Evolutionary conservation across 495 filamentous ascomycete species (phyloP), one percentile per base, ranked within the genome.

Genomic region (Achaetomiella virescens): DNA sequence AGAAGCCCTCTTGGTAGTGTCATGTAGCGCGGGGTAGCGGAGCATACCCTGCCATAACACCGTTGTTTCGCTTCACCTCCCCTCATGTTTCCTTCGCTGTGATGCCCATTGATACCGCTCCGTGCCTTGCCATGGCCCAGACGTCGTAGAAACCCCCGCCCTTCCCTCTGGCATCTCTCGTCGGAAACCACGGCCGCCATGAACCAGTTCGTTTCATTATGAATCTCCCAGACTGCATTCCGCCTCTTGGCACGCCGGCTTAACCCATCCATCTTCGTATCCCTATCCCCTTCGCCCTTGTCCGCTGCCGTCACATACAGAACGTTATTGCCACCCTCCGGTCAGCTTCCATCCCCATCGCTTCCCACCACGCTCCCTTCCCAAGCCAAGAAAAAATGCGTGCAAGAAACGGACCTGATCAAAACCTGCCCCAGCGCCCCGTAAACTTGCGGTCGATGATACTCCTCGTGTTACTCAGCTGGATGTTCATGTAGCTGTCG

Each of bases 401-500:
- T 7, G 24, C 38, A 4, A 47, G 17, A 48, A 14, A 72, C 75
- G 54, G 68, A 95, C 90, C 93, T 79, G 61, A 98, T 97, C 61
- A 98, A 68, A 47, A 97, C 93, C 70, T 95, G 84, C 18, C 93
- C 93, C 66, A 98, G 72, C 57, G 76, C 78, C 45, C 89, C 91
- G 87, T 89, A 65, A 80, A 85, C 80, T 93, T 90, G 52, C 87
- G 88, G 72, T 93, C 85, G 60, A 96, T 86, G 74, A 81, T 96
- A 67, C 97, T 95, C 74, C 95, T 89, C 46, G 93, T 90, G 63
- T 85, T 83, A 63, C 81, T 81, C 49, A 98, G 81, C 72, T 97
- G 88, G 58, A 98, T 84, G 75, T 98, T 98, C 91, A 98, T 96
- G 81, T 97, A 98, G 64, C 87, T 91, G 76, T 98, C 93, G 61